Base-by-base conservation (phyloP, 805 yeast species). In the Candida gorgasii region DNA sequence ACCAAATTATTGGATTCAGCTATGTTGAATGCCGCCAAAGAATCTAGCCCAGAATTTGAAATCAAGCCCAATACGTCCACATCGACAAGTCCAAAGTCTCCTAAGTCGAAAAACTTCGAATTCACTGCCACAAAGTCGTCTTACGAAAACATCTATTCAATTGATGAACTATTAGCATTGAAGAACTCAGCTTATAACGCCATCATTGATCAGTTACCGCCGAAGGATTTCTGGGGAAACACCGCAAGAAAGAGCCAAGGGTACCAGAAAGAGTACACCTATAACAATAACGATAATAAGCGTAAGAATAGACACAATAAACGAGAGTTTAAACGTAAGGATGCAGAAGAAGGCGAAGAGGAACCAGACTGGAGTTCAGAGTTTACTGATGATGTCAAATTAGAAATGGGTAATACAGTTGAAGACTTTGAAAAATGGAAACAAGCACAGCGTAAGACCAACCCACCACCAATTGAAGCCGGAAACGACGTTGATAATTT, bases 341-440 rank as follows among this genome's bases (percentile, higher is more conserved):
- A 37, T 15, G 11, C 13, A 1, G 48, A 42, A 5, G 48, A 42
- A 5, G 41, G 34, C 9, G 47, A 34, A 8, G 40, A 22, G 38
- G 53, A 41, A n/a, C 72, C 73, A 4, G 74, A 68, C 31, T 67
- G 73, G 74, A 70, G 63, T 38, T 48, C 62, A 9, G 65, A 60
- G 12, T 34, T 61, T 13, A 49, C 45, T 31, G 50, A 63, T 28
- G 56, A 49, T 37, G 40, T 51, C 37, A 46, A 47, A 24, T 57
- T 47, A 58, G 67, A 54, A 54, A 72, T 59, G 62, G 83, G 83
- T 15, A 75, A 69, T 41, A 72, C 82, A 0, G 75, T 76, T 3
- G 74, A 75, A 41, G 84, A 79, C 47, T 79, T 79, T 51, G 85
- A 79, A 53, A 69, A 65, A 46, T 79, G 84, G 84, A 77, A 78